Evolutionary conservation across 495 filamentous ascomycete genomes (phyloP), one percentile per base, ranked within the genome.

Genomic region (Penicillium subrubescens): DNA sequence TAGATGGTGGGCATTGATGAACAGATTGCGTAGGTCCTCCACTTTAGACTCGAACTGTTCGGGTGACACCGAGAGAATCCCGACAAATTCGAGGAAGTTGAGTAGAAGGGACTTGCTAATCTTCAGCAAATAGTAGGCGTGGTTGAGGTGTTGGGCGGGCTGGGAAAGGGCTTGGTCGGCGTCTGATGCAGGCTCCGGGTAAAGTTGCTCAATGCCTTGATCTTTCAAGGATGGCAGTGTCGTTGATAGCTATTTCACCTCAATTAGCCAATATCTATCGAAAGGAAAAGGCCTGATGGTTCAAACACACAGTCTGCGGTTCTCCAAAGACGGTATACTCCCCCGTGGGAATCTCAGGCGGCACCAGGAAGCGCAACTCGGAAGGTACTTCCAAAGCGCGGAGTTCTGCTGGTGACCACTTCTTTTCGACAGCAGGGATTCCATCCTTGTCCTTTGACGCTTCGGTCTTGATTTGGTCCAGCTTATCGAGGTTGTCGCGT

Each of bases 1-100:
- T 21, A 94, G 83, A 65, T 93, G 90, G 73, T 97, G 92, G 58
- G 93, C 89, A 76, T 98, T 97, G 69, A 92, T 87, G 61, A 94
- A 89, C 5, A 97, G 68, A 27, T 87, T 90, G 67, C 87, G 82
- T n/a, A 99, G 67, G 68, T 97, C 88, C 3, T 86, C 77, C 31
- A 93, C 82, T 70, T 94, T 94, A 19, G 88, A 82, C 23, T 81
- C 76, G 53, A 82, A 86, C 50, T 79, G 76, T 21, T 84, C 81
- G 0, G 92, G 90, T 25, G 89, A 82, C 3, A 87, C 76, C 15
- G 84, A 79, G 48, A 97, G 81, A 8, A 90, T 76, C 11, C 91
- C 90, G 1, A 91, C 79, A 21, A 97, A 85, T 64, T 93, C 91
- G 17, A 97, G 81, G 71, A 93, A 98, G 68, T 92, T 93, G 25